Evolutionary conservation across 257 asterid species (phyloP).

Genomic region (Cynanchum wilfordii): DNA sequence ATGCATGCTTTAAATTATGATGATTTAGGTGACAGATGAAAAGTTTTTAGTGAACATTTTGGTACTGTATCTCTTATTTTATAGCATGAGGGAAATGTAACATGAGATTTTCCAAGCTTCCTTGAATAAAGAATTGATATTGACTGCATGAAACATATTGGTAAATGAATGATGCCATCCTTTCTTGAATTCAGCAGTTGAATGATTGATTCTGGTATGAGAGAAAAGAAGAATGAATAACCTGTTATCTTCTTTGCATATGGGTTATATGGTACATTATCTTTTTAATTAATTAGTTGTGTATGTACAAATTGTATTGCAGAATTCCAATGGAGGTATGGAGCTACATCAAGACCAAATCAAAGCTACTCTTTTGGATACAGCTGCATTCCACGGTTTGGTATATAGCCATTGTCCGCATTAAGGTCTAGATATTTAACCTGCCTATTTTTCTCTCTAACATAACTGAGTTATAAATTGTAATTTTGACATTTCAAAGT

Average conservation of each 20-base stretch:
- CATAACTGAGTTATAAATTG: constrained; percentile 3
- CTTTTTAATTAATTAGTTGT: not conserved
- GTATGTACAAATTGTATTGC: constrained; percentile 1
- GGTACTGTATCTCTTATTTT: not conserved
- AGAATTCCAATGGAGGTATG: constrained; percentile 59
- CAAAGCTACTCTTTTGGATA: constrained; percentile 54
- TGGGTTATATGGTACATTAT: not conserved
- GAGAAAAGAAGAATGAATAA: not conserved
- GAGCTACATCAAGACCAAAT: constrained; percentile 58
- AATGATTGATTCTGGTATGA: not conserved
- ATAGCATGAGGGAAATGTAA: not conserved
- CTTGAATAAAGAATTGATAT: not conserved
- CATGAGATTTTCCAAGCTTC: not conserved
- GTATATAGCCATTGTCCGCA: constrained; percentile 14
- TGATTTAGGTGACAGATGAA: not conserved
- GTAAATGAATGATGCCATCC: not conserved
- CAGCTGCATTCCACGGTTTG: constrained; percentile 62
- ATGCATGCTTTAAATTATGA: not conserved
- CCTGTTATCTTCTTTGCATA: not conserved
- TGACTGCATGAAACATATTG: not conserved
- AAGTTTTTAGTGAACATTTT: not conserved
- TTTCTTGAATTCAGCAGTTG: not conserved
- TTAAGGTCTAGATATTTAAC: not conserved
- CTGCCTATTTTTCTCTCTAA: not conserved
- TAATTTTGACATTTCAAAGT: not conserved